phyloP scores from a whole-genome alignment of 306 rosid species.

The Cucurbita pepo region DNA sequence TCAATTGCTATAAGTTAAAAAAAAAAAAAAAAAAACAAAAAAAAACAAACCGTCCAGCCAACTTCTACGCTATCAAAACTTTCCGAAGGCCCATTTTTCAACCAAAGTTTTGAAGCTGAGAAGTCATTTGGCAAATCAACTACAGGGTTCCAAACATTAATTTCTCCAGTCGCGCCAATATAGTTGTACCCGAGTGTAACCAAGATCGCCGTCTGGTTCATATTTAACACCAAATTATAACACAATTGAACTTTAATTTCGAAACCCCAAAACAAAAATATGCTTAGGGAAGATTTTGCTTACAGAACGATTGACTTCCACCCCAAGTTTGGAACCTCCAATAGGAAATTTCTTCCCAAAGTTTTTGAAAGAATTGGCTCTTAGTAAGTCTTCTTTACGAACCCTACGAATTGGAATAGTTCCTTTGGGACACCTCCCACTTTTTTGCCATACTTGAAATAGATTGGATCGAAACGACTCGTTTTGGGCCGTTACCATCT shows the following conservation, averaged over 20 bases:
- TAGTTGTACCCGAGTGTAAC: conserved; percentile 24
- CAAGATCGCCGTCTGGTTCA: conserved; percentile 28
- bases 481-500: background rate
- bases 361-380: conserved; percentile 21
- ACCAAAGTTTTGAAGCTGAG: conserved; percentile 50
- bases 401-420: conserved; percentile 51
- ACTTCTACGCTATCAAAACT: conserved; percentile 49
- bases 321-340: background rate
- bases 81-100: conserved; percentile 16
- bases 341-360: conserved; percentile 24
- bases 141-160: conserved; percentile 46
- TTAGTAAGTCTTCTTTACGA: conserved; percentile 17
- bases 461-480: background rate
- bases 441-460: conserved; percentile 43
- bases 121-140: conserved; percentile 29
- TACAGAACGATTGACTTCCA: background rate
- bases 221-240: background rate
- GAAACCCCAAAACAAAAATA: background rate
- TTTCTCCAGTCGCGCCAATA: conserved; percentile 36
- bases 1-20: too few relatives aligned
- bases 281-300: conserved; percentile 32
- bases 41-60: conserved; percentile 28
- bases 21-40: too few relatives aligned
- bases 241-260: too few relatives aligned
- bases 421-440: conserved; percentile 60